Evolutionary conservation across 2,329 filamentous ascomycete species (phyloP), one percentile per base, ranked within the genome.

Genomic region (Hawksworthiomyces lignivorus): DNA sequence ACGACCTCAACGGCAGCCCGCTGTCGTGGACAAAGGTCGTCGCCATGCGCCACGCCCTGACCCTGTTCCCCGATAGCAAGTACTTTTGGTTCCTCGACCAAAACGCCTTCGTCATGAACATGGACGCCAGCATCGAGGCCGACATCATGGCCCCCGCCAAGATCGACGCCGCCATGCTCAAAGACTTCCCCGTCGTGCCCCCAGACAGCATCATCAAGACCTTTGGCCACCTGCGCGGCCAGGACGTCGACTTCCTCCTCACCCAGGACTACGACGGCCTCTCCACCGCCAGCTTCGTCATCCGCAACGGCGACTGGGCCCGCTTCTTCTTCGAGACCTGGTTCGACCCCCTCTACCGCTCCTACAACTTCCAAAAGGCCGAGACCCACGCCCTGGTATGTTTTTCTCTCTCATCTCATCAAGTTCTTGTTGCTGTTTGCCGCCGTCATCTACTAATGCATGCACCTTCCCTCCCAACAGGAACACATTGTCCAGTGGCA

Each of bases 141-240:
- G 76, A 87, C 53, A 63, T 98, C 29, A 77, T 94, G 60, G 68
- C 77, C 10, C 65, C 79, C 10, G 67, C 68, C 39, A 76, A 70
- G 43, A 71, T 98, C 36, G 84, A 94, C 55, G 70, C 69, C 18
- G 60, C 85, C 43, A 96, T 97, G 87, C 77, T 92, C 53, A 84
- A 80, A 59, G 85, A 95, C 60, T 73, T 81, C 41, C 79, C 92
- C 6, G 80, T 98, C 38, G 90, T 97, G 8, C 92, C 90, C 3
- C 92, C 94, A 0, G 87, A 96, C 64, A 94, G 87, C 64, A 89
- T 98, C 54, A 97, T 98, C 66, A 90, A 86, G 69, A 97, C 94
- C 0, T 95, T 94, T 58, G 69, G 75, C 14, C 82, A 94, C 56
- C 68, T 95, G n/a, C 80, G 78, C 48, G 82, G 80, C 27, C 72